Percentiles rank a stretch among this genome's conserved stretches.
Evolutionary conservation across 805 yeast species (phyloP).

Genomic region (Cyberlindnera maclurae): DNA sequence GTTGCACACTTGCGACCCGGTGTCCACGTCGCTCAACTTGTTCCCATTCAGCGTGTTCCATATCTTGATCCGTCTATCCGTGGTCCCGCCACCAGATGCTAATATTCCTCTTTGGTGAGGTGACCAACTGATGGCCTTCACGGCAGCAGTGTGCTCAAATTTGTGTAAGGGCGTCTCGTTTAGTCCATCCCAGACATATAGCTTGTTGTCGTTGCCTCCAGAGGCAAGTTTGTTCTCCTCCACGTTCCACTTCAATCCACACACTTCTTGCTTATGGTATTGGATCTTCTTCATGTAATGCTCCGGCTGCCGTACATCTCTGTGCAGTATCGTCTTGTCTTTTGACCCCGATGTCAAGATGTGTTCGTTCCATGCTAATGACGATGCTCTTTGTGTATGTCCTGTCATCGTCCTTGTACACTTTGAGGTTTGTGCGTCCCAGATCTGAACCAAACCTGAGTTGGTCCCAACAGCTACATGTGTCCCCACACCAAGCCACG

Average conservation of each 20-base stretch:
- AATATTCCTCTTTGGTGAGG: constrained; percentile 92
- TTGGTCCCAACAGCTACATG: constrained; percentile 91
- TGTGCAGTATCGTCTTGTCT: constrained; percentile 75
- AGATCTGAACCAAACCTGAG: constrained; percentile 83
- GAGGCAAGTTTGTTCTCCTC: constrained; percentile 89
- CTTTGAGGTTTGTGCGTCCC: constrained; percentile 81
- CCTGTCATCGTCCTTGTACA: constrained; percentile 91
- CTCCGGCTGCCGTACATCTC: constrained; percentile 85
- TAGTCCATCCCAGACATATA: constrained; percentile 81
- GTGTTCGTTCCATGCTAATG: constrained; percentile 93
- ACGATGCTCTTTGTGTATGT: constrained; percentile 75
- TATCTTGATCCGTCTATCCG: constrained; percentile 80
- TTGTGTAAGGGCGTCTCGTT: constrained; percentile 60
- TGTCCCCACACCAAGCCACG: constrained; percentile 93
- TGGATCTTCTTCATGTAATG: constrained; percentile 70
- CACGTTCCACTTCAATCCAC: constrained; percentile 91
- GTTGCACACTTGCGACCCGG: constrained; percentile 96
- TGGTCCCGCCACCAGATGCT: constrained; percentile 97
- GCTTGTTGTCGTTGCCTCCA: constrained; percentile 90
- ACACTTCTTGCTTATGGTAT: constrained; percentile 86
- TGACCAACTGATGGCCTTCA: constrained; percentile 95
- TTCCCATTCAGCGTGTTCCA: constrained; percentile 87
- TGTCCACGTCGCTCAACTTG: constrained; percentile 72
- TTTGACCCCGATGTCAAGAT: constrained; percentile 81
- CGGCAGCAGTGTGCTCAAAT: constrained; percentile 91